Base-by-base conservation (phyloP, 192 early-diverging fungal genomes). In the Linnemannia hyalina region DNA sequence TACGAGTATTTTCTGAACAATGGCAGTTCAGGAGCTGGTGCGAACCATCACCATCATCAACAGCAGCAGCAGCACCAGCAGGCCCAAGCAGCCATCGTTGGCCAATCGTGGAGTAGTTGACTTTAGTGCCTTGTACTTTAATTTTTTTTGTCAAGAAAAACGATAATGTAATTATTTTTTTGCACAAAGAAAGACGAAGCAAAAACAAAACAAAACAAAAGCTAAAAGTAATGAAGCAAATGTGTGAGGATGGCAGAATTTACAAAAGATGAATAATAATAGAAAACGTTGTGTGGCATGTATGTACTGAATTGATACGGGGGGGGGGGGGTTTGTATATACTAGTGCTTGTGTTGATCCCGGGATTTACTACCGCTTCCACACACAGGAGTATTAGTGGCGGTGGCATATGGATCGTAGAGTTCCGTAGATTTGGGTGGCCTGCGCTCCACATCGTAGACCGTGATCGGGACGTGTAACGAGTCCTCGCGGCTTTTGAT, bases 361-460 rank as follows among this genome's bases (percentile, higher is more conserved):
- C 60, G 60, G 60, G 60, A 65, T 65, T 65, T 65, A 26, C 60
- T 65, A 65, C 60, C 60, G 13, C 60, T 65, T 32, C 60, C 60
- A 15, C 60, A 29, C 15, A 10, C 60, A 15, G 60, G n/a, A 65
- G 60, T 8, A 6, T 6, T 70, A 18, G 69, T n/a, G 41, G 44
- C 5, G 26, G 44, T 1, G 26, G 75, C 82, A 46, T 85, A 75
- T 1, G 83, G 83, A 69, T 85, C 78, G 26, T 77, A 85, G 9
- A 85, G 70, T 60, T 85, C 83, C 9, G 77, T 73, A 6, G 83
- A 85, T 46, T 85, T 76, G 0, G 83, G 83, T 5, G 83, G 83
- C 68, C 83, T 75, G 65, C 75, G 54, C 42, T 85, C 83, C 20
- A 85, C 78, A 55, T 85, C 78, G 42, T 85, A 77, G 3, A 85